A percentile compares a stretch with the other conserved stretches of the same genome.
Evolutionary conservation across 202 grass and related monocot species (phyloP).

Genomic region (Hordeum pubiflorum): DNA sequence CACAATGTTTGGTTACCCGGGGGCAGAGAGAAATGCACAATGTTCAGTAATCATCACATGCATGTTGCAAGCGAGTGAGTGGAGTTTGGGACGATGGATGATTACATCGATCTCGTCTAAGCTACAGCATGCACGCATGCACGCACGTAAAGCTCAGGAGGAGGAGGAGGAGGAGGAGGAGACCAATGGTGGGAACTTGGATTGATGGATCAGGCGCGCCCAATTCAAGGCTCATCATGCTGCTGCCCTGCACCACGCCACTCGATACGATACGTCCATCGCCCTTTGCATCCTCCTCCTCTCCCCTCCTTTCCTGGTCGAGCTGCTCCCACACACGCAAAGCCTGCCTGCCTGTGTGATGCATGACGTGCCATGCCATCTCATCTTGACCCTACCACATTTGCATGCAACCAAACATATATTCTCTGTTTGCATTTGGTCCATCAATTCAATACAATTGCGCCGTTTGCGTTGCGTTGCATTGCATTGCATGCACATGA

Average conservation of each 20-base stretch:
- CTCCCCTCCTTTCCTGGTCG: background rate
- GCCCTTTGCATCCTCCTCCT: background rate
- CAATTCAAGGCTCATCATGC: conserved; percentile 29
- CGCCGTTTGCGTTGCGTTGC: background rate
- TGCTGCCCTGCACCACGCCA: background rate
- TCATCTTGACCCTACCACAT: background rate
- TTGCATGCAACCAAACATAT: background rate
- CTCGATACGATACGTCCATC: background rate
- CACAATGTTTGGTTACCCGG: background rate
- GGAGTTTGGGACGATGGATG: background rate
- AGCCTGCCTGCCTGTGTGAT: background rate
- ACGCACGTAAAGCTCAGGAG: background rate
- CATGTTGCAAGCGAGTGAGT: background rate
- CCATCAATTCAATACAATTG: background rate
- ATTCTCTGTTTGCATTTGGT: background rate
- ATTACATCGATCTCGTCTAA: background rate
- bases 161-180: background rate
- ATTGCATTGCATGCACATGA: background rate
- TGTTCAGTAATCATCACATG: background rate
- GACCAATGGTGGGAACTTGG: background rate
- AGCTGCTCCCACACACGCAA: conserved; percentile 2
- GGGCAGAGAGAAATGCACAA: background rate
- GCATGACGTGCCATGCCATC: background rate
- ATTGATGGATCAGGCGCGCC: background rate
- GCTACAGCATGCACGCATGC: background rate